A percentile compares a stretch with the other conserved stretches of the same genome.
These are phyloP conservation scores for Phytopythium cucurbitacearum DNA, from an alignment of 352 stramenopile genomes.

Conservation along the genomic window DNA sequence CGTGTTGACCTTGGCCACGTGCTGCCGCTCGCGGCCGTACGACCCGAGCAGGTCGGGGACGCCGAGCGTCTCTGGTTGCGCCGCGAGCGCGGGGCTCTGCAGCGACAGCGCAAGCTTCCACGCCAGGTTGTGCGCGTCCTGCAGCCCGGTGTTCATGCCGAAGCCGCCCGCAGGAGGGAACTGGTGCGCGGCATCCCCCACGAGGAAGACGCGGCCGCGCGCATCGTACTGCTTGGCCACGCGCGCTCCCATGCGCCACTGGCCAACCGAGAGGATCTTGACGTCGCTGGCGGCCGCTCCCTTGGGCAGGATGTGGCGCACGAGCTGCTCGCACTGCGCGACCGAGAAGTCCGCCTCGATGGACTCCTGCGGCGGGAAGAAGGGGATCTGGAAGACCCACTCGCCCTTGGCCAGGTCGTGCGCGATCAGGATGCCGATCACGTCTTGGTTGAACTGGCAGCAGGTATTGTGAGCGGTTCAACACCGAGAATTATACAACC, in stretches of 20 bases:
- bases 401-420: slow-evolving; percentile 87
- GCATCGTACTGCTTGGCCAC: slow-evolving; percentile 87
- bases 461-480: slow-evolving; percentile 1
- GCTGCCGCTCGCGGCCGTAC: slow-evolving; percentile 80
- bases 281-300: slow-evolving; percentile 45
- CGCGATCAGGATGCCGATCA: slow-evolving; percentile 91
- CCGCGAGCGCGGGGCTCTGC: slow-evolving; percentile 18
- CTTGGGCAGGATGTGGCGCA: slow-evolving; percentile 42
- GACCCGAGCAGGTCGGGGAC: slow-evolving; percentile 45
- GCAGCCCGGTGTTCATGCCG: slow-evolving; percentile 92
- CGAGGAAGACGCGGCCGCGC: slow-evolving; percentile 76
- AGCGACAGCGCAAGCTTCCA: slow-evolving; percentile 88
- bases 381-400: slow-evolving; percentile 92
- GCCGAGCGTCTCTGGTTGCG: slow-evolving; percentile 7
- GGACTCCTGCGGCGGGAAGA: slow-evolving; percentile 86
- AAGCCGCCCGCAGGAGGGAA: slow-evolving; percentile 91
- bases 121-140: slow-evolving; percentile 90
- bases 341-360: slow-evolving; percentile 58
- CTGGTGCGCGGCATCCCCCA: slow-evolving; percentile 90
- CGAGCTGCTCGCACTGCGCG: slow-evolving; percentile 47
- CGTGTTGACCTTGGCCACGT: slow-evolving; percentile 70
- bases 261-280: slow-evolving; percentile 75
- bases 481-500: not conserved
- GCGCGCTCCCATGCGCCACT: slow-evolving; percentile 92
- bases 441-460: slow-evolving; percentile 69